Base-by-base conservation (phyloP, 2,329 filamentous ascomycete species). In the Claviceps sp. region DNA sequence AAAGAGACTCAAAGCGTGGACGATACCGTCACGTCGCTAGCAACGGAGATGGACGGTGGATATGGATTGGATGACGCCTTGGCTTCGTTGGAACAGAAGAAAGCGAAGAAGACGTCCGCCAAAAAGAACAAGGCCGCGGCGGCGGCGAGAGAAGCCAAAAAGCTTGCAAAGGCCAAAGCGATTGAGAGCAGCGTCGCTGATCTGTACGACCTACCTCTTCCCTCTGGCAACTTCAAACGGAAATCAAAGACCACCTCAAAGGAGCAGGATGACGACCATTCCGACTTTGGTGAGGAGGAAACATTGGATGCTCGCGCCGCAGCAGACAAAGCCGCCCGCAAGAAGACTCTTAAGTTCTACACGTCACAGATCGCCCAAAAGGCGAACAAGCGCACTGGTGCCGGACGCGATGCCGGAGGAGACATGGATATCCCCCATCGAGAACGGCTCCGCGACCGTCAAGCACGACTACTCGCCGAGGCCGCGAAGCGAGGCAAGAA, bases 341-440 rank as follows among this genome's bases (percentile, higher is more conserved):
- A 93, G 76, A 95, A 94, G 75, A 88, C 82, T 57, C 78, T 98
- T 53, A 86, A 89, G 56, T 98, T 98, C 75, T 98, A 98, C 77
- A 97, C 94, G 2, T 95, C 90, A 3, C 93, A 98, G 66, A 93
- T 98, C 58, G 85, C 87, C 29, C 91, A 97, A 66, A 97, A 96
- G 70, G 82, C 88, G 52, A 95, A 88, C 71, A 90, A 88, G 65
- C 87, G 87, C 51, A 80, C 82, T 5, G 80, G 76, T 36, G 85
- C 84, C 40, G 84, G 85, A 43, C 79, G 82, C 55, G 82, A 86
- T 53, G 80, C 83, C 1, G 87, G 87, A 58, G 88, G 88, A 59
- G 88, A 94, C 63, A 76, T 79, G 58, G 88, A 94, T 67, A 78
- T 94, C 50, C 93, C 93, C 2, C 84, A 96, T 66, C 82, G 90